Evolutionary conservation across 2,329 filamentous ascomycete species (phyloP), one percentile per base, ranked within the genome.

Genomic region (Microdochium bolleyi): DNA sequence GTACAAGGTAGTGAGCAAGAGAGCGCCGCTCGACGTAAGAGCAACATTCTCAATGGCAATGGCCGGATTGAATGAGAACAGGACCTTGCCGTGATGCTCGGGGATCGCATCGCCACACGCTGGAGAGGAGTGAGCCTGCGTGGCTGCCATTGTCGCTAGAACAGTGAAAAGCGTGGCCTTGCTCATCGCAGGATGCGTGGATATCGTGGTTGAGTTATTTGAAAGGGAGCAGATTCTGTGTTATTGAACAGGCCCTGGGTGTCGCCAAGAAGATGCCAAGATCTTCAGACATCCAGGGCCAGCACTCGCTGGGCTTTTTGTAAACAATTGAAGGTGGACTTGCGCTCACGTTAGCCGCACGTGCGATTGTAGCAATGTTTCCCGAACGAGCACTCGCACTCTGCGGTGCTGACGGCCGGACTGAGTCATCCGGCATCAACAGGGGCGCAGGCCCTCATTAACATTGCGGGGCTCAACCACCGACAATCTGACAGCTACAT

Each of bases 31-130:
- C 7, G 55, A 50, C 16, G 63, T 60, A 1, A 64, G 55, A 5
- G 64, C 64, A 37, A 69, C 60, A 51, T 67, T 69, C 44, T 68
- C 67, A 27, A 68, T 54, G 64, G 19, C 16, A 3, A 46, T 19
- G 19, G 19, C 16, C 8, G 41, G 41, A 19, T 46, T 19, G 41
- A 46, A 46, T 10, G 41, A 11, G 41, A 46, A 22, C 16, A 46
- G 13, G 4, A 46, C 41, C 13, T 46, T 46, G 13, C 13, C 34
- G 5, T 9, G 19, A 8, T 10, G 16, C 41, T 22, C 11, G 19
- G 13, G 41, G 3, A 4, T 41, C 4, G 21, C 9, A 7, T 5
- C 41, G 13, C 19, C 21, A 24, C 16, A 46, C 2, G 41, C 5
- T 22, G 27, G 27, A 5, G 11, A 30, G 27, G 41, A 2, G 5